Conservation (phyloP, 2,329 filamentous ascomycete species). For the Rutstroemia sp. region DNA sequence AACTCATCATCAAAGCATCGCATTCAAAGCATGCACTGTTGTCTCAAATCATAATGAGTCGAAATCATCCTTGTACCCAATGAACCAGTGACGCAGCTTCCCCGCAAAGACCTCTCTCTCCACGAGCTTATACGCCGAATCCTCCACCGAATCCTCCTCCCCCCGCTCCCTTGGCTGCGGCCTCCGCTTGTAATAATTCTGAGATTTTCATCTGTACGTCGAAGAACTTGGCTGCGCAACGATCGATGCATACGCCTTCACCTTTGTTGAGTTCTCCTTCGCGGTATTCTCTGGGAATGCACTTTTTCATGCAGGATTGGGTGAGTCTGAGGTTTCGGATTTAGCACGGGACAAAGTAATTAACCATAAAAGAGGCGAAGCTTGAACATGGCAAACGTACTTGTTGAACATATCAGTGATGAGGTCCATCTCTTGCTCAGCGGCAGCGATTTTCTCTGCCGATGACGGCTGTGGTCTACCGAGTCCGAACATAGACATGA, state of each 20-base stretch:
- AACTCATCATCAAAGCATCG: not conserved
- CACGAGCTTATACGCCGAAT: conserved; percentile 34
- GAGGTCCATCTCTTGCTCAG: conserved; percentile 96
- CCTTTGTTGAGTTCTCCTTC: conserved; percentile 98
- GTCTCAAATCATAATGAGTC: not conserved
- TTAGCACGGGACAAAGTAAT: conserved; percentile 6
- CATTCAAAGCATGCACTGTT: not conserved
- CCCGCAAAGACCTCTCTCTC: not conserved
- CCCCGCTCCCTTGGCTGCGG: conserved; percentile 55
- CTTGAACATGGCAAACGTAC: conserved; percentile 42
- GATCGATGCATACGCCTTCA: conserved; percentile 96
- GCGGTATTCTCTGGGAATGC: conserved; percentile 85
- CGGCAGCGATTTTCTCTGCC: conserved; percentile 93
- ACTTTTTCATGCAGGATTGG: conserved; percentile 88
- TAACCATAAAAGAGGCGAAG: not conserved
- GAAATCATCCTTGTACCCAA: not conserved
- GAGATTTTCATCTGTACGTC: conserved; percentile 97
- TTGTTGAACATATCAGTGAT: conserved; percentile 97
- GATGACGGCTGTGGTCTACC: conserved; percentile 78
- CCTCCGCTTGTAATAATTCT: conserved; percentile 91
- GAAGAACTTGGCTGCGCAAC: conserved; percentile 97
- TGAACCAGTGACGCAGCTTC: not conserved
- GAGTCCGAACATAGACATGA: conserved; percentile 69
- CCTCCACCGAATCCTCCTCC: conserved; percentile 35
- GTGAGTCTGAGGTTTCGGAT: conserved; percentile 53